Conservation (phyloP, 2,329 filamentous ascomycete species). For the Beauveria sp. region DNA sequence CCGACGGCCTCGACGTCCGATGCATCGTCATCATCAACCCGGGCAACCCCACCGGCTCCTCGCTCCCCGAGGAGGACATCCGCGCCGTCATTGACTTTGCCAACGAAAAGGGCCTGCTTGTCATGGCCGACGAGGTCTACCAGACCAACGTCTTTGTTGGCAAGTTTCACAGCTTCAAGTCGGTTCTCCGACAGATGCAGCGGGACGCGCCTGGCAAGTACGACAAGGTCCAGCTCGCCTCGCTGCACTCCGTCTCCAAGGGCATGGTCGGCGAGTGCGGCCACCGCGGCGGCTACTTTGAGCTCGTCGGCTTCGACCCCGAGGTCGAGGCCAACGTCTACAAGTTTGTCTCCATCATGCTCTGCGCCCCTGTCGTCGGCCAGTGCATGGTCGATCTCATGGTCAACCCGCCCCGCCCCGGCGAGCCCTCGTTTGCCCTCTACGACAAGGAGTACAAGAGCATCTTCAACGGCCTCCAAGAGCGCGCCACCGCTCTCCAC, state of each 20-base stretch:
- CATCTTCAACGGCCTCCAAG: conserved; percentile 70
- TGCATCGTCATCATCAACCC: conserved; percentile 97
- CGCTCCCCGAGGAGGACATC: conserved; percentile 70
- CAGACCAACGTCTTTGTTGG: conserved; percentile 97
- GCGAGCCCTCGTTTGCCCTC: conserved; percentile 74
- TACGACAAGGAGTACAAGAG: conserved; percentile 79
- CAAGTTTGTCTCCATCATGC: conserved; percentile 96
- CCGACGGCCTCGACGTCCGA: conserved; percentile 76
- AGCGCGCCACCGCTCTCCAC: conserved; percentile 79
- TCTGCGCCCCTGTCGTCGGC: conserved; percentile 90
- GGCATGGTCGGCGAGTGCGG: conserved; percentile 99
- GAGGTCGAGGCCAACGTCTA: conserved; percentile 90
- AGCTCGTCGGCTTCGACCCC: conserved; percentile 81
- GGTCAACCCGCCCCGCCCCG: conserved; percentile 85
- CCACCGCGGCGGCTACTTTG: conserved; percentile 95
- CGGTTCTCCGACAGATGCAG: conserved; percentile 74
- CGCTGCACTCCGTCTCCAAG: conserved; percentile 90
- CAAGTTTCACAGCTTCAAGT: conserved; percentile 94
- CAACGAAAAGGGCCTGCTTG: conserved; percentile 73
- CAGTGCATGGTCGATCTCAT: conserved; percentile 96
- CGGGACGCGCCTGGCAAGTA: conserved; percentile 66
- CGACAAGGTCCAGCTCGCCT: conserved; percentile 80
- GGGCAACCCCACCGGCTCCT: conserved; percentile 92
- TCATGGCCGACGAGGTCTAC: conserved; percentile 97
- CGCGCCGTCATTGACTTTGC: conserved; percentile 81